Conservation (phyloP, 805 yeast species). For the Wickerhamomyces bovis region DNA sequence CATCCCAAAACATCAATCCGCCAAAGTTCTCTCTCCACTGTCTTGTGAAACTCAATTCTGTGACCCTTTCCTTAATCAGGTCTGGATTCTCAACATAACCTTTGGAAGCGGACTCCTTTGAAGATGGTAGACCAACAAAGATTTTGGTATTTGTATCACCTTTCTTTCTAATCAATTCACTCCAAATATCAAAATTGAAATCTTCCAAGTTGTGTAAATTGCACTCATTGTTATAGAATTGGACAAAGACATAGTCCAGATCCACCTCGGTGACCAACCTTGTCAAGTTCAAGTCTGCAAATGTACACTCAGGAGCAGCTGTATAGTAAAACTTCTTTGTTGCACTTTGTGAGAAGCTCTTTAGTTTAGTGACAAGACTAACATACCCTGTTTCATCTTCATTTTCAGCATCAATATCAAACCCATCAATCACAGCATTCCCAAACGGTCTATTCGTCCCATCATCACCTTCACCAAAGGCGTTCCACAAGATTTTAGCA, state of each 20-base stretch:
- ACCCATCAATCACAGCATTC: conserved; percentile 76
- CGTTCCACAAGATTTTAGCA: conserved; percentile 54
- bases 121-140: conserved; percentile 61
- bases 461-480: conserved; percentile 49
- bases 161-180: conserved; percentile 12
- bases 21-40: conserved; percentile 45
- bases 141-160: conserved; percentile 43
- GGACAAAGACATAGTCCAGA: conserved; percentile 64
- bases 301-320: conserved; percentile 78
- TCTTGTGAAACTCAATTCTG: conserved; percentile 8
- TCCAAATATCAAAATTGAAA: conserved; percentile 53
- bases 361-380: conserved; percentile 47
- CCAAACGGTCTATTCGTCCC: conserved; percentile 50
- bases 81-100: conserved; percentile 48
- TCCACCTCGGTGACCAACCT: conserved; percentile 43
- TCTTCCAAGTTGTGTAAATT: conserved; percentile 26
- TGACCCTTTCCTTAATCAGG: conserved; percentile 24
- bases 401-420: conserved; percentile 86
- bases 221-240: conserved; percentile 71
- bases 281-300: conserved; percentile 56
- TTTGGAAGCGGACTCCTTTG: conserved; percentile 40
- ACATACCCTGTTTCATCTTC: conserved; percentile 58
- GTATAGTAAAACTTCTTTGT: conserved; percentile 51
- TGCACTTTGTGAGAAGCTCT: conserved; percentile 30
- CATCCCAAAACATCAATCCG: conserved; percentile 91